These are phyloP conservation scores for Tetracladium setigerum DNA, from an alignment of 495 filamentous ascomycete species.

Conservation along the genomic window DNA sequence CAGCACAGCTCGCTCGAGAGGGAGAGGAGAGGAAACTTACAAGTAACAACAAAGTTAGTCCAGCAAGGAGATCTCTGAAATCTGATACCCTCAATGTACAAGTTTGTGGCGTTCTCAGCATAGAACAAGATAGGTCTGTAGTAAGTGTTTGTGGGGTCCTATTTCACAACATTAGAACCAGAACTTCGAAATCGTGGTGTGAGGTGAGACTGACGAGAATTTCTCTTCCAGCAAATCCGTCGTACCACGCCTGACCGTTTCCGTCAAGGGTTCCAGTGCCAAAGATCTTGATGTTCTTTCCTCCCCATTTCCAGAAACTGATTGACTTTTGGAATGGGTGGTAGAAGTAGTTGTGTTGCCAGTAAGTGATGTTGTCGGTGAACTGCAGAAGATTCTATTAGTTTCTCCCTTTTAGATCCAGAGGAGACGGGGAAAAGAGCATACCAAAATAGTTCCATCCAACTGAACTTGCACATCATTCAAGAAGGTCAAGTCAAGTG, in stretches of 20 bases:
- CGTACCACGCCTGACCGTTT: conserved; percentile 45
- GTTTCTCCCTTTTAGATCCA: background rate
- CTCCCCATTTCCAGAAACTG: conserved; percentile 55
- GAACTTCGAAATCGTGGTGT: conserved; percentile 29
- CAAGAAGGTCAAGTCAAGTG: conserved; percentile 48
- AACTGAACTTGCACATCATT: conserved; percentile 47
- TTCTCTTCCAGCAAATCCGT: conserved; percentile 37
- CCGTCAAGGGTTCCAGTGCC: conserved; percentile 46
- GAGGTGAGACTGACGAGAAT: conserved; percentile 29
- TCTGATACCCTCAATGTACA: conserved; percentile 47
- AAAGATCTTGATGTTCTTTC: conserved; percentile 47
- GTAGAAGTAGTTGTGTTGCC: conserved; percentile 49
- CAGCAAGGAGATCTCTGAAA: conserved; percentile 52
- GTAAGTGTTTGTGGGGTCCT: conserved; percentile 44
- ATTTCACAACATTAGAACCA: conserved; percentile 15
- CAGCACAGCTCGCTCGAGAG: background rate
- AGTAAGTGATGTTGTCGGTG: conserved; percentile 50
- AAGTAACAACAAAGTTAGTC: conserved; percentile 50
- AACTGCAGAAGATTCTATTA: conserved; percentile 28
- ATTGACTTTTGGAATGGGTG: conserved; percentile 52
- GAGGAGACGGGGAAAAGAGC: conserved; percentile 25
- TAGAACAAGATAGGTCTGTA: conserved; percentile 49
- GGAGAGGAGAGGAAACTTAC: conserved; percentile 11
- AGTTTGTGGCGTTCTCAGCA: conserved; percentile 46
- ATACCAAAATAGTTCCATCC: conserved; percentile 40